Evolutionary conservation across 164 flowering plant genomes (phyloP).

Genomic region (Platanus orientalis): DNA sequence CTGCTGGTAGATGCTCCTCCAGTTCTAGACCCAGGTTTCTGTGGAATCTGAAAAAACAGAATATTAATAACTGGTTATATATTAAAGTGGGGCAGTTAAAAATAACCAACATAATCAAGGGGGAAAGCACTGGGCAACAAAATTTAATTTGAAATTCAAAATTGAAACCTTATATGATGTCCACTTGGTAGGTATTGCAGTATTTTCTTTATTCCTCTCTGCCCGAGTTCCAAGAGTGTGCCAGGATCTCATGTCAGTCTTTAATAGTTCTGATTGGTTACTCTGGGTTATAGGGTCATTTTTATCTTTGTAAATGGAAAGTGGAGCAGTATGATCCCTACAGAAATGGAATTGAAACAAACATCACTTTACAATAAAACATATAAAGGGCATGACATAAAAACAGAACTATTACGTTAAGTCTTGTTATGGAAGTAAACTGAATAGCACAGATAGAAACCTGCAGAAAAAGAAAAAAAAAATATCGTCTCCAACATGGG

Average conservation of each 20-base stretch:
- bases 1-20: slow-evolving; percentile 33
- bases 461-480: no score
- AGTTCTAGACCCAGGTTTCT: slow-evolving; percentile 37
- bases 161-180: slow-evolving; percentile 56
- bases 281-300: slow-evolving; percentile 11
- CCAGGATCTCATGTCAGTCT: slow-evolving; percentile 49
- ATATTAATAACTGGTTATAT: not conserved
- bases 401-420: not conserved
- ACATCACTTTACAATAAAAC: not conserved
- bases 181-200: slow-evolving; percentile 80
- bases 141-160: not conserved
- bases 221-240: slow-evolving; percentile 54
- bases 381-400: no score
- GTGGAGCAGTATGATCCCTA: slow-evolving; percentile 35
- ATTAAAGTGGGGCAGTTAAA: not conserved
- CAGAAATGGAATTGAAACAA: slow-evolving; percentile 3
- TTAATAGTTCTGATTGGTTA: slow-evolving; percentile 32
- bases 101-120: not conserved
- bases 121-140: not conserved
- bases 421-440: no score
- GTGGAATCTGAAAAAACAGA: slow-evolving; percentile 49
- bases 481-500: no score
- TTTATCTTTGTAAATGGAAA: slow-evolving; percentile 57
- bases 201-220: slow-evolving; percentile 88
- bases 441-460: no score